Conservation (phyloP, 2,329 filamentous ascomycete genomes). For the Trichophaea hybrida region DNA sequence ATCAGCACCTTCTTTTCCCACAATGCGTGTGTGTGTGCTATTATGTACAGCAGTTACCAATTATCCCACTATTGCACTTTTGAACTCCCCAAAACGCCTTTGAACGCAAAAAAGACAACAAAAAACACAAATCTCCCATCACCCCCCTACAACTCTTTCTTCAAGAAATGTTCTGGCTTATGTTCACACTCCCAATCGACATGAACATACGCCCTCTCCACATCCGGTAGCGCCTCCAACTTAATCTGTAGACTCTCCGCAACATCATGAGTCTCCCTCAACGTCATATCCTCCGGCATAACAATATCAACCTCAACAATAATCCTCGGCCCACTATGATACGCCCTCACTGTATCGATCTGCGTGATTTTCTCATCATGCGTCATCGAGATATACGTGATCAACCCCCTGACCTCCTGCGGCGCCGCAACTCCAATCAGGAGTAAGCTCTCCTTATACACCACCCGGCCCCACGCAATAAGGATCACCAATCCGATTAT, state of each 20-base stretch:
- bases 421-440: conserved; percentile 80
- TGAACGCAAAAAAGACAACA: neutral
- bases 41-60: no score
- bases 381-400: conserved; percentile 89
- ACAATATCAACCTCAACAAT: conserved; percentile 95
- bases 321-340: conserved; percentile 60
- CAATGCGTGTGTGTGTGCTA: no score
- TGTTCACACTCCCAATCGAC: conserved; percentile 95
- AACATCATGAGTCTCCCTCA: conserved; percentile 75
- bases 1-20: no score
- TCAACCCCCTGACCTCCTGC: conserved; percentile 75
- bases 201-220: conserved; percentile 90
- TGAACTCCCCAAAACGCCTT: no score
- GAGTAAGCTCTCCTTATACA: conserved; percentile 70
- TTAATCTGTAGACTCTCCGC: conserved; percentile 91
- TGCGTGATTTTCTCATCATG: conserved; percentile 67
- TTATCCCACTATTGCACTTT: no score
- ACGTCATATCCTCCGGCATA: conserved; percentile 54
- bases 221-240: conserved; percentile 76
- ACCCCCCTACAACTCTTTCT: conserved; percentile 25
- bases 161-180: conserved; percentile 44
- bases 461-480: conserved; percentile 67
- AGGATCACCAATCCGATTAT: conserved; percentile 66
- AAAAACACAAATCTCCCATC: neutral
- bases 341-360: conserved; percentile 90